Evolutionary conservation across 495 filamentous ascomycete species (phyloP), one percentile per base, ranked within the genome.

Genomic region (Podospora conica): DNA sequence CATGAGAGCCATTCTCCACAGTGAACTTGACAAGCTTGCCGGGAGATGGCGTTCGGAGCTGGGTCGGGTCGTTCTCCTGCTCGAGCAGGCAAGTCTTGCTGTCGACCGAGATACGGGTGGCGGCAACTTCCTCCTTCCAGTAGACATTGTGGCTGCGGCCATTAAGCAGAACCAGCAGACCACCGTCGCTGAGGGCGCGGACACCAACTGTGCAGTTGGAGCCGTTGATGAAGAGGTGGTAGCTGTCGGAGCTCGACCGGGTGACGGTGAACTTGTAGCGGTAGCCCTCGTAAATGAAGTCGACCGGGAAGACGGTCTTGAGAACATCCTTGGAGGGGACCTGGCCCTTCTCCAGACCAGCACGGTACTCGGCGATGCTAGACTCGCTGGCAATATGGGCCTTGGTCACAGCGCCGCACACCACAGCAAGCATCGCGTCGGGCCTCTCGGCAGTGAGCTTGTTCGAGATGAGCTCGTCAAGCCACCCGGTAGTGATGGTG

Each of bases 191-290:
- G 64, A 98, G 84, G 22, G 93, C 91, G 66, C 96, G 90, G 60
- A 99, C 90, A 72, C 95, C 95, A 58, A 97, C 91, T 9, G 90
- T 88, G 78, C 92, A 96, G 81, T 96, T 97, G 62, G 95, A 97
- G 40, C 95, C 96, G 73, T 99, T 99, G 83, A 97, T 97, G 83
- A 99, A 99, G 54, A 99, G 86, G 70, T 96, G 93, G 78, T 97
- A 99, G 80, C 91, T 96, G 78, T 98, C 95, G 57, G 88, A 70
- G 78, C 93, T 93, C 12, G 96, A 96, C 55, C 93, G 86, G 12
- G 96, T 98, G 64, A 93, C 93, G 11, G 96, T 98, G 81, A 99
- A 99, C 81, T 99, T 98, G 83, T 97, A 99, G 57, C 94, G 88
- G 75, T 84, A 78, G 58, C 92, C 93, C 76, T 98, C 96, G 75